phyloP scores from a whole-genome alignment of 768 basidiomycete genomes.

The Leccinellum rugosiceps region DNA sequence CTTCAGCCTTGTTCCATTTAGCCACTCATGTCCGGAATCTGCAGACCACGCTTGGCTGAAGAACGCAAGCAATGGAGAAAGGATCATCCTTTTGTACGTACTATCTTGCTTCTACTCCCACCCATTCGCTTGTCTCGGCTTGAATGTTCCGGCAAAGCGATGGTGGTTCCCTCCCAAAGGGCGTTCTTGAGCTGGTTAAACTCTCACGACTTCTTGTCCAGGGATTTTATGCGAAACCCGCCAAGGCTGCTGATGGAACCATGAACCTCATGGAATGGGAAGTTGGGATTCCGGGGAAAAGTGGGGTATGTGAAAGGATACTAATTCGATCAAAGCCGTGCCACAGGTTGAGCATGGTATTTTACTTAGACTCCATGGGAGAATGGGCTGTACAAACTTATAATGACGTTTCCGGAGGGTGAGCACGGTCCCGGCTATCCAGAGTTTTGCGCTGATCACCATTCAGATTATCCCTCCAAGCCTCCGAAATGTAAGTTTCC shows the following conservation, averaged over 20 bases:
- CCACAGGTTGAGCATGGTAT: slow-evolving; percentile 12
- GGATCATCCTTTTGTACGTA: slow-evolving; percentile 95
- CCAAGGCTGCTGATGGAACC: slow-evolving; percentile 86
- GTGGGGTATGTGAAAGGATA: slow-evolving; percentile 55
- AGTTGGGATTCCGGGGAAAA: slow-evolving; percentile 95
- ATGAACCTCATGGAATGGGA: slow-evolving; percentile 99
- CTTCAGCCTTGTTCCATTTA: neutral
- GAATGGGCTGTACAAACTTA: slow-evolving; percentile 89
- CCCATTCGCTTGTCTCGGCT: neutral
- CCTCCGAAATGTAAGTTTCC: slow-evolving; percentile 79
- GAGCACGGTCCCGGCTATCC: slow-evolving; percentile 5
- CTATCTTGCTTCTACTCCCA: neutral
- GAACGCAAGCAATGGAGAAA: slow-evolving; percentile 99
- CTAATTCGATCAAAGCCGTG: slow-evolving; percentile 5
- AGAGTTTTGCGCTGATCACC: slow-evolving; percentile 8
- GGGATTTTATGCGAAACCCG: slow-evolving; percentile 97
- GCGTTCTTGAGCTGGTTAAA: slow-evolving; percentile 2
- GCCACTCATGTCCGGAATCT: slow-evolving; percentile 75
- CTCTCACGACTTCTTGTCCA: slow-evolving; percentile 31
- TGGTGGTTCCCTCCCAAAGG: neutral
- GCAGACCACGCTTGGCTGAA: slow-evolving; percentile 88
- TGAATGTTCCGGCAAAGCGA: neutral
- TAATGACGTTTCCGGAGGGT: slow-evolving; percentile 98
- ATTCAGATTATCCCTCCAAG: slow-evolving; percentile 87
- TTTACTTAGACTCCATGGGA: slow-evolving; percentile 88